These are phyloP conservation scores for Saccharomycopsis sp. DNA, from an alignment of 805 yeast species.

Conservation along the genomic window DNA sequence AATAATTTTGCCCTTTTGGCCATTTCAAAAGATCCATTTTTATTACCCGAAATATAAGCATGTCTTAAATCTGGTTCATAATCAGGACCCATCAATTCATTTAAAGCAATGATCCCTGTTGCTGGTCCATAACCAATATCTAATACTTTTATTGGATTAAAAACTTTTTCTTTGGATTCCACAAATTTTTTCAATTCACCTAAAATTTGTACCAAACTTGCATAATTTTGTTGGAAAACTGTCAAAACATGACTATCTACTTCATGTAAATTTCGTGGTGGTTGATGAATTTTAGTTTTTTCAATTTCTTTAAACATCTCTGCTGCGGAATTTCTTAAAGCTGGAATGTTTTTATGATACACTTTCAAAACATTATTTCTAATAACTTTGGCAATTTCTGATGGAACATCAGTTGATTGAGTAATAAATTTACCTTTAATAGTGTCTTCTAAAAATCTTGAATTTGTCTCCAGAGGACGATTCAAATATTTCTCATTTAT, in stretches of 20 bases:
- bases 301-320: slow-evolving; percentile 39
- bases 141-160: slow-evolving; percentile 57
- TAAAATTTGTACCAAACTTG: slow-evolving; percentile 54
- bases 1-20: slow-evolving; percentile 67
- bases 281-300: slow-evolving; percentile 43
- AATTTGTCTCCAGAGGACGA: slow-evolving; percentile 23
- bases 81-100: slow-evolving; percentile 65
- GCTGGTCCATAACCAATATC: slow-evolving; percentile 90
- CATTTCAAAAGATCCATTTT: slow-evolving; percentile 69
- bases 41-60: slow-evolving; percentile 57
- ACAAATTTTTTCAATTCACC: slow-evolving; percentile 55
- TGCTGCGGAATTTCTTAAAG: slow-evolving; percentile 56
- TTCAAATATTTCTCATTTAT: slow-evolving; percentile 24
- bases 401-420: slow-evolving; percentile 44
- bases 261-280: slow-evolving; percentile 35
- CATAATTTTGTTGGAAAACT: slow-evolving; percentile 72
- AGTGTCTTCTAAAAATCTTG: slow-evolving; percentile 48
- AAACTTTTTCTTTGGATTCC: slow-evolving; percentile 23
- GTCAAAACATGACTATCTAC: slow-evolving; percentile 78
- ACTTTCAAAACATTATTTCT: slow-evolving; percentile 50
- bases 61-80: slow-evolving; percentile 57
- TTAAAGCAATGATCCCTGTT: slow-evolving; percentile 79
- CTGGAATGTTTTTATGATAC: slow-evolving; percentile 34
- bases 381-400: slow-evolving; percentile 44
- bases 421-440: slow-evolving; percentile 44